phyloP scores from a whole-genome alignment of 2,329 filamentous ascomycete species.

The Penicillium sp. region DNA sequence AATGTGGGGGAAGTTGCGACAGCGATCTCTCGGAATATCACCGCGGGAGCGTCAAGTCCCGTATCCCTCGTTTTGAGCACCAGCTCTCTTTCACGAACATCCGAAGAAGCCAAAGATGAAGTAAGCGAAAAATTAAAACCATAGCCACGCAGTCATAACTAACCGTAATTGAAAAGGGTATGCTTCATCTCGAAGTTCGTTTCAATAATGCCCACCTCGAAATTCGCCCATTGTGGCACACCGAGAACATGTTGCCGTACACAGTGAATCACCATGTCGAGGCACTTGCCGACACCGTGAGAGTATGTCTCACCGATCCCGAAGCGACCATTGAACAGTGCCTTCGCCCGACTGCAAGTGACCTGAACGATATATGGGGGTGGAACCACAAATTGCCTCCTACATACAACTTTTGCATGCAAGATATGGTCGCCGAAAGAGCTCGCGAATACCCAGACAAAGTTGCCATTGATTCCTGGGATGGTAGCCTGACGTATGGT shows the following conservation, averaged over 20 bases:
- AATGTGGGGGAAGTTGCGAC: slow-evolving; percentile 29
- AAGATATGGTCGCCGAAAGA: slow-evolving; percentile 45
- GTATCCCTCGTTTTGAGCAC: slow-evolving; percentile 29
- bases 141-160: not conserved
- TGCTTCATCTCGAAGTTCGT: slow-evolving; percentile 36
- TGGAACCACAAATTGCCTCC: slow-evolving; percentile 51
- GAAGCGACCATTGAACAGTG: slow-evolving; percentile 32
- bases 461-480: slow-evolving; percentile 34
- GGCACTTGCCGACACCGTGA: slow-evolving; percentile 45
- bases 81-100: slow-evolving; percentile 17
- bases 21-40: slow-evolving; percentile 31
- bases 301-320: slow-evolving; percentile 34
- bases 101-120: slow-evolving; percentile 24
- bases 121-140: slow-evolving; percentile 11
- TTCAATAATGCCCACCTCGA: slow-evolving; percentile 32
- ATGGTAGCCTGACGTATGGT: slow-evolving; percentile 32
- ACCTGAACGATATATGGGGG: slow-evolving; percentile 49
- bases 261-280: slow-evolving; percentile 47
- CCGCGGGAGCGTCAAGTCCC: slow-evolving; percentile 1
- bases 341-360: slow-evolving; percentile 36
- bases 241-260: slow-evolving; percentile 44
- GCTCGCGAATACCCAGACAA: slow-evolving; percentile 27
- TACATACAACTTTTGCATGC: slow-evolving; percentile 48
- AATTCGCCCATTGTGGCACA: slow-evolving; percentile 46
- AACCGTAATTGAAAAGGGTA: slow-evolving; percentile 23